phyloP scores from a whole-genome alignment of 176 grass and related monocot species.

The Hyparrhenia diplandra region DNA sequence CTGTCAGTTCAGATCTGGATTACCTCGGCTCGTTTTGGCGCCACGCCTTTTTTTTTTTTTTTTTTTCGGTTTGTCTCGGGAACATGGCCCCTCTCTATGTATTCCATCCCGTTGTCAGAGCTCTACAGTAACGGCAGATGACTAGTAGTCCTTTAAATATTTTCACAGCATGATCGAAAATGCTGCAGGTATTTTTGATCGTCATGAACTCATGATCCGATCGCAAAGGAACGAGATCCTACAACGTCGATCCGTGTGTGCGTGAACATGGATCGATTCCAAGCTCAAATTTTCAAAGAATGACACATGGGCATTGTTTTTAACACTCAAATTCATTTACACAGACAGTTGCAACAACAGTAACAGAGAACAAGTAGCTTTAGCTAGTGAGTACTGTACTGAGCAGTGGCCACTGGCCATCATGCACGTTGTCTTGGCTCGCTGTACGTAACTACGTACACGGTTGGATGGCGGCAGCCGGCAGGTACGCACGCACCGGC shows the following conservation, averaged over 20 bases:
- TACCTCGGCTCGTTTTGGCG: background rate
- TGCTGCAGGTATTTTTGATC: background rate
- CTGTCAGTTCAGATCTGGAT: slow-evolving; percentile 21
- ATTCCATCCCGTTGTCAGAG: background rate
- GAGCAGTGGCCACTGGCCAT: background rate
- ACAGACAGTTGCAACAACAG: background rate
- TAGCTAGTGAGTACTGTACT: background rate
- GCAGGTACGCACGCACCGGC: background rate
- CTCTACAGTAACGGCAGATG: background rate
- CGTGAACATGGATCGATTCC: background rate
- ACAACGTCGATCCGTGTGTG: background rate
- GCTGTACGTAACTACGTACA: slow-evolving; percentile 6
- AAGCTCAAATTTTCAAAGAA: background rate
- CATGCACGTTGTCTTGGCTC: background rate
- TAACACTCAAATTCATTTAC: background rate
- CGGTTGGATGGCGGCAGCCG: background rate
- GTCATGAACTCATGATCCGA: background rate
- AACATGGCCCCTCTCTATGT: background rate
- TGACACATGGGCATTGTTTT: background rate
- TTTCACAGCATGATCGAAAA: background rate
- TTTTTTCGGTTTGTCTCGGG: background rate
- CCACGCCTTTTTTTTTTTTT: background rate
- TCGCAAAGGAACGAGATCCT: background rate
- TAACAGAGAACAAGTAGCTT: background rate
- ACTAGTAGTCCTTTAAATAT: background rate